Base-by-base conservation (phyloP, 2,329 filamentous ascomycete genomes). In the Aureobasidium sp. region DNA sequence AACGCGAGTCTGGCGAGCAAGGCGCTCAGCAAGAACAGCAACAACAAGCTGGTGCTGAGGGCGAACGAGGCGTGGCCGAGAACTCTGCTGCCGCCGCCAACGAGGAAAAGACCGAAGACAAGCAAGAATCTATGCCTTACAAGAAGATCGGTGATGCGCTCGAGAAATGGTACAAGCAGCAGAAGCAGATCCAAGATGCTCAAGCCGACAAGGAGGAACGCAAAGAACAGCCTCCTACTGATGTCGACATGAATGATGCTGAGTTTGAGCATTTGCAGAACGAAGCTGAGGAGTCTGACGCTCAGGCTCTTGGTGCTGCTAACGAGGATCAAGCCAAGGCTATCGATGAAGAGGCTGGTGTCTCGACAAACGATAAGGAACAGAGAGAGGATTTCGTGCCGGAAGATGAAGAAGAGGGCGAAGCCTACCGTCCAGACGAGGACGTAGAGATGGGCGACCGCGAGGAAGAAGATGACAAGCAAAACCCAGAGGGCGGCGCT, bases 221-320 rank as follows among this genome's bases (percentile, higher is more conserved):
- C 70, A 81, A 84, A 60, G 76, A 79, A 51, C 74, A 76, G 81
- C 70, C 81, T 76, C 71, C 85, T 69, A 88, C 85, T 68, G 88
- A 93, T 67, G 84, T 90, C n/a, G 90, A 96, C 68, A 91, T 93
- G 84, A 85, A 88, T 13, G 86, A 91, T 74, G 88, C 88, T n/a
- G 94, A 98, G 75, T 98, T 98, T 75, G 94, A 98, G 80, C 96
- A 99, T 79, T 84, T 98, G 4, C 91, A 92, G 67, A 90, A 98
- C 70, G 93, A 98, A 67, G 88, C 96, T 36, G 88, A 90, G 33
- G 86, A 91, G 63, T 88, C 92, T n/a, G 95, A 98, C 76, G 90
- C 94, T 1, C 96, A 99, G 80, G 96, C 96, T 18, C 87, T 99
- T 74, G 97, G 96, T 40, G 91, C 93, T 45, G 93, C 95, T 7